These are phyloP conservation scores for Colletotrichum liriopes DNA, from an alignment of 2,329 filamentous ascomycete genomes.

Conservation along the genomic window DNA sequence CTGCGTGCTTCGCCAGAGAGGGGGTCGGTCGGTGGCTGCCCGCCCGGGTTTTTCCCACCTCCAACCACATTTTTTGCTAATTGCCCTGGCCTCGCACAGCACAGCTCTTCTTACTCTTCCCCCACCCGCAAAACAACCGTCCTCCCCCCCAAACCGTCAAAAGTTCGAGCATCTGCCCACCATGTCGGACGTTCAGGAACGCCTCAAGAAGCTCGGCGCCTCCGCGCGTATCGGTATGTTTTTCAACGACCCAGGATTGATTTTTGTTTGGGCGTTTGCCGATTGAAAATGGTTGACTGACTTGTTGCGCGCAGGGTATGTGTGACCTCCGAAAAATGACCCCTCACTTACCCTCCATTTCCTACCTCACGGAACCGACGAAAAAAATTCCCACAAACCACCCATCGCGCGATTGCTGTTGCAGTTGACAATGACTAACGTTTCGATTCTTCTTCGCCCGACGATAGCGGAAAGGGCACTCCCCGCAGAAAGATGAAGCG, in stretches of 20 bases:
- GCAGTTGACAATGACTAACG: constrained; percentile 49
- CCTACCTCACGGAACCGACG: constrained; percentile 22
- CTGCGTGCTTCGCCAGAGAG: constrained; percentile 20
- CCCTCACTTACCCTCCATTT: constrained; percentile 28
- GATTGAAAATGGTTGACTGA: constrained; percentile 30
- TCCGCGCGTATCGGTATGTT: constrained; percentile 78
- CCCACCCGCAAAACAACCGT: constrained; percentile 46
- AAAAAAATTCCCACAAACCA: constrained; percentile 19
- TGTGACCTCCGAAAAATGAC: constrained; percentile 44
- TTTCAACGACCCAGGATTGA: not conserved
- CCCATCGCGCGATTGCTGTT: constrained; percentile 10
- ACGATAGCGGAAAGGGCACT: constrained; percentile 90
- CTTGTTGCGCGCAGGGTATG: constrained; percentile 55
- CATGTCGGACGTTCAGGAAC: constrained; percentile 72
- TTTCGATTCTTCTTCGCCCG: constrained; percentile 35
- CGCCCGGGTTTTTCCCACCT: constrained; percentile 37
- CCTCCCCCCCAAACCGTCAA: constrained; percentile 31
- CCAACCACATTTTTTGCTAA: constrained; percentile 42
- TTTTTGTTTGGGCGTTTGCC: constrained; percentile 2
- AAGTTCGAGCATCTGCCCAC: constrained; percentile 48
- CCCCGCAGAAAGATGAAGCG: constrained; percentile 99
- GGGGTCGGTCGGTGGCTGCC: constrained; percentile 22
- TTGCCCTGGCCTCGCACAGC: constrained; percentile 42
- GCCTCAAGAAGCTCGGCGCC: constrained; percentile 72
- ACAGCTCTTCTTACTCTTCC: constrained; percentile 46